Percentiles rank a stretch among this genome's conserved stretches.
Conservation (phyloP, 805 yeast species). For the Komagataella populi region DNA sequence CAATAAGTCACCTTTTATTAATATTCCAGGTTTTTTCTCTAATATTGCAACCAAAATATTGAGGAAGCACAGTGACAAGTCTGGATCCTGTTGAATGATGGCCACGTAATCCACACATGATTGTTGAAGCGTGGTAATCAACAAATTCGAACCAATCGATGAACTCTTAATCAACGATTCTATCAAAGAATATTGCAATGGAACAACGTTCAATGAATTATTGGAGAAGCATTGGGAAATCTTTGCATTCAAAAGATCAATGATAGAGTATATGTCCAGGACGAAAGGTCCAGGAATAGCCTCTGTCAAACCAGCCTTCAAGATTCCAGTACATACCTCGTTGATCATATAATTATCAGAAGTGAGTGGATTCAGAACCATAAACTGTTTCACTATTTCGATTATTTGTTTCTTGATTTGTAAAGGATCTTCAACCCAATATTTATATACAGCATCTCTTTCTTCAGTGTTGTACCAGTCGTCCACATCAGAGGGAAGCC, state of each 20-base stretch:
- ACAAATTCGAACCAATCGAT: constrained; percentile 15
- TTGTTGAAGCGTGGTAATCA: constrained; percentile 22
- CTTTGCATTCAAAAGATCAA: constrained; percentile 25
- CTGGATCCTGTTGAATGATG: constrained; percentile 39
- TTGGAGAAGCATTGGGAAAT: constrained; percentile 12
- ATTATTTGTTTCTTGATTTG: constrained; percentile 28
- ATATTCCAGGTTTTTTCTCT: constrained; percentile 32
- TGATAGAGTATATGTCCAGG: constrained; percentile 25
- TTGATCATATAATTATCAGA: constrained; percentile 33
- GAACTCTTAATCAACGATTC: constrained; percentile 27
- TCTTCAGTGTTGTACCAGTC: constrained; percentile 23
- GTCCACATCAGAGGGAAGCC: constrained; percentile 40
- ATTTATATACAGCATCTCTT: constrained; percentile 14
- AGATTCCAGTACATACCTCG: constrained; percentile 49
- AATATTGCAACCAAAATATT: constrained; percentile 36
- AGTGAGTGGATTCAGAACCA: constrained; percentile 23
- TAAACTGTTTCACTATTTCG: constrained; percentile 24
- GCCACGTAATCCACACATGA: constrained; percentile 22
- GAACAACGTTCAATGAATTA: constrained; percentile 20
- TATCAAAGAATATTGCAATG: constrained; percentile 28
- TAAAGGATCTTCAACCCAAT: constrained; percentile 37
- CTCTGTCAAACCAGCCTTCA: constrained; percentile 55
- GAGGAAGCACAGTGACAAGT: constrained; percentile 36
- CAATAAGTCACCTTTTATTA: constrained; percentile 17
- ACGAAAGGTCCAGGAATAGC: constrained; percentile 53